Evolutionary conservation across 352 stramenopile genomes (phyloP).

Genomic region (Proteromonas lacertae): DNA sequence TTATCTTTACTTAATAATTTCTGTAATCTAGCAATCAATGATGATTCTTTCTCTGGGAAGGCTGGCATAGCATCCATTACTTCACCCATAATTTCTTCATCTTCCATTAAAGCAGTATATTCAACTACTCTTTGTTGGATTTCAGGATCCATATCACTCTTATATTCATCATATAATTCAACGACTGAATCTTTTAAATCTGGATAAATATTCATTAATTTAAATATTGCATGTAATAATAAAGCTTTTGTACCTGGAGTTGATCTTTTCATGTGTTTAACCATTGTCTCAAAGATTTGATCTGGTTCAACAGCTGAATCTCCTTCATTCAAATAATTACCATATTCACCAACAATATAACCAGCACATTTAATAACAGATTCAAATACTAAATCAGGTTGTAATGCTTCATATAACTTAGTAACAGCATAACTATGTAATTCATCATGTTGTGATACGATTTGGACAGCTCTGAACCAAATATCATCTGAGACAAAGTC

Average conservation of each 20-base stretch:
- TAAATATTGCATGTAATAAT: slow-evolving; percentile 74
- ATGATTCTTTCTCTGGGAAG: slow-evolving; percentile 57
- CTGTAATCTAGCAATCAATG: slow-evolving; percentile 28
- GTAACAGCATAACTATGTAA: slow-evolving; percentile 51
- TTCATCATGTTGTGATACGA: slow-evolving; percentile 81
- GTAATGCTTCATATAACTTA: slow-evolving; percentile 65
- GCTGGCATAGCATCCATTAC: slow-evolving; percentile 83
- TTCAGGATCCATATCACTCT: slow-evolving; percentile 70
- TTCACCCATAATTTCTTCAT: slow-evolving; percentile 41
- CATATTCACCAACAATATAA: slow-evolving; percentile 88
- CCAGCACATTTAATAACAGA: slow-evolving; percentile 60
- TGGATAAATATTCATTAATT: slow-evolving; percentile 57
- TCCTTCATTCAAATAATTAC: slow-evolving; percentile 52
- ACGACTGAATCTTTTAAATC: slow-evolving; percentile 40
- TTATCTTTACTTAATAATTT: slow-evolving; percentile 11
- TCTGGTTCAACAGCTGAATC: slow-evolving; percentile 45
- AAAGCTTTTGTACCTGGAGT: slow-evolving; percentile 45
- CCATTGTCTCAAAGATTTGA: slow-evolving; percentile 65
- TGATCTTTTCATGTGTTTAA: slow-evolving; percentile 64
- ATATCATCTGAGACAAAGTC: slow-evolving; percentile 54
- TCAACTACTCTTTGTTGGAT: slow-evolving; percentile 82
- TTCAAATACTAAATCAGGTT: slow-evolving; percentile 42
- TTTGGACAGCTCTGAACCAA: slow-evolving; percentile 91
- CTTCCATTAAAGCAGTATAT: slow-evolving; percentile 50
- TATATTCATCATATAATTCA: slow-evolving; percentile 57